Evolutionary conservation across 768 basidiomycete species (phyloP), one percentile per base, ranked within the genome.

Genomic region (Mycena galopus): DNA sequence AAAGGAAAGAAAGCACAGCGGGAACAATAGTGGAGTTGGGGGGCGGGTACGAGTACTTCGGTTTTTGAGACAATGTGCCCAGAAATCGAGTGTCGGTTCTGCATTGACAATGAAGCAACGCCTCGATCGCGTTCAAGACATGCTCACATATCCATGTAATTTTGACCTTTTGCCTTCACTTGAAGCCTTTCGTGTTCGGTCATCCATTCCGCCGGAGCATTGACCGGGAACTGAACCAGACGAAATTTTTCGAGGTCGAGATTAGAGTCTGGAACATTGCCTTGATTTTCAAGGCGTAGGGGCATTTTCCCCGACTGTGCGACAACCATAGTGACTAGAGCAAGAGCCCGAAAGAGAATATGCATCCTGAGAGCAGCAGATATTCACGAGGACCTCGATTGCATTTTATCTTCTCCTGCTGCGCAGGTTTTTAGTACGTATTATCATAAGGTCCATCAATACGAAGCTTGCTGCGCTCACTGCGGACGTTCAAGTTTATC

Each of bases 221-320:
- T 88, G 56, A 85, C 83, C 1, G 65, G 71, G 75, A 91, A 82
- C 75, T 90, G 87, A 25, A 92, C 88, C 55, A 91, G 81, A 33
- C 91, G 85, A 63, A 82, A 81, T 59, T 84, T 88, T 33, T 84
- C 78, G 47, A 91, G 81, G 79, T 92, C 86, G 63, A 91, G 80
- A 73, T 83, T 82, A 79, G 87, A 88, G 32, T 88, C 59, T 44
- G 59, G 59, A 10, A 25, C 67, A 33, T 44, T 9, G 37, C 61
- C 4, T 10, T 60, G 59, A 12, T 30, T 42, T 42, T 33, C 59
- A 23, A 44, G 53, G 30, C 35, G 19, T 5, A 55, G 32, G 14
- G 59, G 50, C 8, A 2, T 51, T 44, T 61, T 50, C 30, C n/a
- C 35, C 21, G 32, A 50, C 14, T 69, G 47, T 8, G 50, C 50